phyloP scores from a whole-genome alignment of 108 stramenopile genomes.

The Seminavis robusta region DNA sequence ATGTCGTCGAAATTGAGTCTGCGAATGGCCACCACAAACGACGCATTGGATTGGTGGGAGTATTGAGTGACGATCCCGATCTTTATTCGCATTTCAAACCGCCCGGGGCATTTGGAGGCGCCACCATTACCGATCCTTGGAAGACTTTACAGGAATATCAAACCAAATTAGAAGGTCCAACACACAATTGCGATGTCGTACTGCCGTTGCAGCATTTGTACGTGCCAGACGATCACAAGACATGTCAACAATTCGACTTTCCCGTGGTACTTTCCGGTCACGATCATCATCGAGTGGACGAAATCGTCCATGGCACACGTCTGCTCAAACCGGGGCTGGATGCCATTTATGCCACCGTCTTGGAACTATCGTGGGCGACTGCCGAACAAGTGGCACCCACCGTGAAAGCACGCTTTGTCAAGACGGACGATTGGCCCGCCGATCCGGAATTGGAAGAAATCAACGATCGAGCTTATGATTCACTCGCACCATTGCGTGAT shows the following conservation, averaged over 20 bases:
- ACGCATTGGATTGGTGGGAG: conserved; percentile 30
- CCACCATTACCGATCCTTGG: conserved; percentile 41
- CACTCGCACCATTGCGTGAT: conserved; percentile 27
- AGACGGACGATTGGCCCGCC: conserved; percentile 24
- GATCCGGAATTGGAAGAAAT: conserved; percentile 22
- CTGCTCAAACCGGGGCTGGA: conserved; percentile 47
- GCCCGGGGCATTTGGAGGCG: conserved; percentile 42
- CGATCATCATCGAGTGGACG: conserved; percentile 52
- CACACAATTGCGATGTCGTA: conserved; percentile 32
- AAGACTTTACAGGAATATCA: conserved; percentile 27
- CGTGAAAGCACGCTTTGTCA: conserved; percentile 29
- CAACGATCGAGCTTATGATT: conserved; percentile 39
- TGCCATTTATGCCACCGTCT: conserved; percentile 33
- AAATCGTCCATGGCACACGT: conserved; percentile 40
- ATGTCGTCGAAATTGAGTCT: conserved; percentile 27
- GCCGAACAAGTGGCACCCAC: conserved; percentile 10
- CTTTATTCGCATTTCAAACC: conserved; percentile 40
- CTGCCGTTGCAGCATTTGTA: conserved; percentile 47
- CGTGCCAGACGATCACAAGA: conserved; percentile 43
- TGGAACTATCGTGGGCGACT: conserved; percentile 36
- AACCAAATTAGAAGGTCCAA: conserved; percentile 19
- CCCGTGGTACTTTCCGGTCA: conserved; percentile 47
- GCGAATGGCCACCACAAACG: conserved; percentile 31
- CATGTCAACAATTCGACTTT: conserved; percentile 44
- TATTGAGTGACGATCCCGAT: conserved; percentile 37